Evolutionary conservation across 1,139 yeast genomes (phyloP), one percentile per base, ranked within the genome.

Genomic region (Kurtzmaniella natalensis): DNA sequence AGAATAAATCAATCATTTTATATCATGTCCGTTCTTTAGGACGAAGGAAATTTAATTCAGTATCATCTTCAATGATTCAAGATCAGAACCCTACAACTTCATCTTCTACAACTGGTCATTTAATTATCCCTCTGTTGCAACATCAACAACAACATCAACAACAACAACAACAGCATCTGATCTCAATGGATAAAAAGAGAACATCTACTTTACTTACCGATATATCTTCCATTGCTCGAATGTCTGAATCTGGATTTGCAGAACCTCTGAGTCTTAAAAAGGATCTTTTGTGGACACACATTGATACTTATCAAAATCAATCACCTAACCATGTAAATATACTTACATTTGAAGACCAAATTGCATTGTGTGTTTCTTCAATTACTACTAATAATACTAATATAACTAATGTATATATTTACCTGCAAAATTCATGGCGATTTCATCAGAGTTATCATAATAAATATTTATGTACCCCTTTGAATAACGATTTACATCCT

Each of bases 201-300:
- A 64, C 76, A 2, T 65, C 78, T 32, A 72, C 81, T 0, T 61
- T 77, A 18, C 47, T 69, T 18, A 73, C 82, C 0, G 82, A 76
- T 33, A 70, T 71, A 1, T 62, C 80, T 28, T 73, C 82, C 0
- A 69, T 73, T 39, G 84, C 79, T 31, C 61, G 86, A 53, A 77
- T 79, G 7, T 60, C 71, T 3, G 70, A 62, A 23, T 45, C 60
- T 3, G 57, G 64, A 4, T 51, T 57, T 19, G 43, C 60, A 5
- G 70, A 63, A 17, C 41, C 51, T 2, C 31, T 53, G 18, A 44
- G 52, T 3, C 55, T 76, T 28, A 59, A 75, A 30, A 84, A 82
- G 45, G 94, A 86, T 51, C 70, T 81, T 51, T 77, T 81, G 14
- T 59, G 85, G 39, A 78, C 88, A 0, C 74, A 70, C 44, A 57